A percentile compares a stretch with the other conserved stretches of the same genome.
phyloP scores from a whole-genome alignment of 805 yeast species.

The Saturnispora sanitii region DNA sequence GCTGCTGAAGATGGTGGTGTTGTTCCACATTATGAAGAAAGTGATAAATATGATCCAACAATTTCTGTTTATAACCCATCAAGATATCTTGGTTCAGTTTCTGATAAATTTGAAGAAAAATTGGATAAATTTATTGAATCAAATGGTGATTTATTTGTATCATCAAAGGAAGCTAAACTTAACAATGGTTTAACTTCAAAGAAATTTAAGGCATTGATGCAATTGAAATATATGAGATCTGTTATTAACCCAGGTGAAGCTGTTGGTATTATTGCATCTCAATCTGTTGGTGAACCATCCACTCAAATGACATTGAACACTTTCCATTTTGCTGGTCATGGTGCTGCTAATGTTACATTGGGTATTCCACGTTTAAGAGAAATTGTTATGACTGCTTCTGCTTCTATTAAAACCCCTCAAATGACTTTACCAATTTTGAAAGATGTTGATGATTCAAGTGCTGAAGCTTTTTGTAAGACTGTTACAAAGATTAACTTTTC shows the following conservation, averaged over 20 bases:
- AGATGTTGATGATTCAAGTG: slow-evolving; percentile 76
- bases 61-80: slow-evolving; percentile 80
- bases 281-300: slow-evolving; percentile 97
- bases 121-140: slow-evolving; percentile 59
- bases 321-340: slow-evolving; percentile 99
- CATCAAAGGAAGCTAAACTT: slow-evolving; percentile 36
- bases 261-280: slow-evolving; percentile 97
- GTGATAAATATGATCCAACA: slow-evolving; percentile 74
- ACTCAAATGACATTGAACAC: slow-evolving; percentile 97
- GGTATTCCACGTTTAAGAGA: slow-evolving; percentile 99
- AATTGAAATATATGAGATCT: slow-evolving; percentile 95
- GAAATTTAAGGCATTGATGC: slow-evolving; percentile 95
- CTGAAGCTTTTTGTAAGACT: slow-evolving; percentile 87
- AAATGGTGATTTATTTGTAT: slow-evolving; percentile 47
- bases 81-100: slow-evolving; percentile 84
- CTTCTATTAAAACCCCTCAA: slow-evolving; percentile 95
- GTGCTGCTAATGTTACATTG: slow-evolving; percentile 98
- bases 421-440: slow-evolving; percentile 82
- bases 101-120: slow-evolving; percentile 77
- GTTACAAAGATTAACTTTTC: slow-evolving; percentile 77
- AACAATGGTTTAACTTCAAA: slow-evolving; percentile 50
- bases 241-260: slow-evolving; percentile 94
- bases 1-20: no score
- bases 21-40: slow-evolving; percentile 54
- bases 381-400: slow-evolving; percentile 98